Evolutionary conservation across 1,284 basidiomycete species (phyloP), one percentile per base, ranked within the genome.

Genomic region (Papiliotrema flavescens): DNA sequence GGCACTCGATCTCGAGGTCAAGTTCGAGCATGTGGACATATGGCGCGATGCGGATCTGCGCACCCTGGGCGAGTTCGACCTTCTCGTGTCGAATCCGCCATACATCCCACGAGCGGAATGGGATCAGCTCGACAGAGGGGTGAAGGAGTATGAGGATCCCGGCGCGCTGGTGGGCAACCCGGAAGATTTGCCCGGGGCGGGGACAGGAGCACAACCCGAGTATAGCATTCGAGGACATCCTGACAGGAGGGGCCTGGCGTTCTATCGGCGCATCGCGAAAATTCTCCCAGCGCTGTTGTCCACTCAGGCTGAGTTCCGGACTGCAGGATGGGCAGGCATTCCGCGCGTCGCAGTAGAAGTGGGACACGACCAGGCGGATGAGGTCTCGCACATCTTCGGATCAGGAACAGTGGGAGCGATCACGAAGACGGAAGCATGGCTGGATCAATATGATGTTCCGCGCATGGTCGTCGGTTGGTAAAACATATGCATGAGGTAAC

Each of bases 31-130:
- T 23, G 61, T 57, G 8, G 46, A 53, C 19, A 4, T 53, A 14
- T 53, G 52, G 47, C 28, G 28, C 28, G 28, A 32, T 32, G 15
- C 14, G 13, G 35, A 49, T 9, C 40, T 13, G 2, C 39, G 8
- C n/a, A 17, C 43, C 14, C 32, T 43, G 19, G 34, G 24, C 1
- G 28, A 71, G n/a, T 86, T 42, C 72, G 85, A 93, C 74, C 74
- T 96, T 54, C 76, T 97, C 62, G 90, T 90, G 6, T 85, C 88
- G 13, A 97, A 96, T 74, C 93, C 93, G n/a, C 93, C 93, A 6
- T 96, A 96, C 76, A 90, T 97, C 64, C 80, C 90, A 22, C 79
- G 71, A 51, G 57, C 72, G 34, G 86, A 89, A 55, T 94, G 86
- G 69, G 76, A 82, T 41, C 56, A 69, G 15, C 81, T 95, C 23